Evolutionary conservation across 129 eudicot genomes (phyloP), one percentile per base, ranked within the genome.

Genomic region (Tagetes erecta): DNA sequence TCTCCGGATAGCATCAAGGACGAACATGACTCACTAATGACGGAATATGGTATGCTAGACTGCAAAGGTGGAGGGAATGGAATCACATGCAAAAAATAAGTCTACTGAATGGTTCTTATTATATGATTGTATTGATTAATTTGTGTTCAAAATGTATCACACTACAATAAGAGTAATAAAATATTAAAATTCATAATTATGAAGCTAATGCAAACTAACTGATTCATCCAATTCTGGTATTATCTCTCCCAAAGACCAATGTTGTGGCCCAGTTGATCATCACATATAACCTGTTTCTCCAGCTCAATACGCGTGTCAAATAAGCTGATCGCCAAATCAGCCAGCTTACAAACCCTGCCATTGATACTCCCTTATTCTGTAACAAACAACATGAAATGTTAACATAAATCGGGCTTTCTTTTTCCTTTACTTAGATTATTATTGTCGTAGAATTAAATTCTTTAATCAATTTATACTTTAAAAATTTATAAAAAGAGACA

Each of bases 271-370:
- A 92, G 82, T 92, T 92, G 7, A 92, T 84, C 67, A 89, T 93
- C 1, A 94, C 98, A 31, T 94, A 94, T 14, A 94, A 74, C 69
- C 98, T 84, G 86, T 94, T 94, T 84, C 97, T 86, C 98, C 98
- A 94, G 81, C 98, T 94, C 72, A 94, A 47, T 9, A 86, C 98
- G n/a, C 98, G 85, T 6, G 98, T 94, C 76, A 94, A 80, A 80
- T 94, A 94, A 10, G 98, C 98, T 6, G 98, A 94, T 34, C 98
- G 89, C 98, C 98, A 94, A 0, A 94, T 81, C 50, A 94, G 74
- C 97, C 97, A 94, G 84, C 98, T 94, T 30, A 81, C 40, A 40
- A 94, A 94, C 68, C 98, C 98, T 6, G 98, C 98, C 60, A 86
- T 50, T 0, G 98, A 81, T 2, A 93, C 59, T 33, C 98, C 98